Conservation (phyloP, 2,329 filamentous ascomycete species). For the Pseudogymnoascus sp. region DNA sequence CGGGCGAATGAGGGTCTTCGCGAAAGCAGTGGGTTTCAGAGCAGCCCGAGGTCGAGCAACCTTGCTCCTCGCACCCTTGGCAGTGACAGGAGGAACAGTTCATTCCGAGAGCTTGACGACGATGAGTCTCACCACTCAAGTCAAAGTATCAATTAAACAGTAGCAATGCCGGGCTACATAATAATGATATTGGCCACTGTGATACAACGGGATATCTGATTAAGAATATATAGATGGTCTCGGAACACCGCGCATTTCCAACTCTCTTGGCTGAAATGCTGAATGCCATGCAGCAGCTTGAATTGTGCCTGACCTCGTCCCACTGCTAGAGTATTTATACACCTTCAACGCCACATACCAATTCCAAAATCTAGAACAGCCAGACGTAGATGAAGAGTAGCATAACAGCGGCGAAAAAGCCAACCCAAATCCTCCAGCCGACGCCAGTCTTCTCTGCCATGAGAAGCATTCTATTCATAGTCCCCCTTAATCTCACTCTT, state of each 20-base stretch:
- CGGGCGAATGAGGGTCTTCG: not conserved
- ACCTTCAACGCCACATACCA: slow-evolving; percentile 7
- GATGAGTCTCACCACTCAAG: not conserved
- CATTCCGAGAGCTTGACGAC: not conserved
- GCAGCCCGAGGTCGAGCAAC: slow-evolving; percentile 5
- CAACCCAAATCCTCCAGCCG: slow-evolving; percentile 88
- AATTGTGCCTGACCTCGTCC: not conserved
- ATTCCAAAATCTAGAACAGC: slow-evolving; percentile 55
- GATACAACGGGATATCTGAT: not conserved
- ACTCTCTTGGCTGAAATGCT: not conserved
- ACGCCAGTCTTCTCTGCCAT: slow-evolving; percentile 96
- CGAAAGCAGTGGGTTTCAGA: not conserved
- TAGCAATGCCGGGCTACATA: not conserved
- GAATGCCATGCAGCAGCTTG: not conserved
- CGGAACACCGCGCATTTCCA: not conserved
- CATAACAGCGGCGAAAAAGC: slow-evolving; percentile 77
- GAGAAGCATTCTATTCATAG: slow-evolving; percentile 93
- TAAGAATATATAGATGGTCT: slow-evolving; percentile 2
- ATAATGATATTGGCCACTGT: not conserved
- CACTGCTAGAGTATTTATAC: slow-evolving; percentile 1
- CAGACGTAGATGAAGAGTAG: slow-evolving; percentile 88
- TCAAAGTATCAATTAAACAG: not conserved
- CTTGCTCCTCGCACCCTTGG: not conserved
- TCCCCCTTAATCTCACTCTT: slow-evolving; percentile 70
- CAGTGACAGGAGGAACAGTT: not conserved